These are phyloP conservation scores for Phaeotremella fagi DNA, from an alignment of 768 basidiomycete species.

Conservation along the genomic window DNA sequence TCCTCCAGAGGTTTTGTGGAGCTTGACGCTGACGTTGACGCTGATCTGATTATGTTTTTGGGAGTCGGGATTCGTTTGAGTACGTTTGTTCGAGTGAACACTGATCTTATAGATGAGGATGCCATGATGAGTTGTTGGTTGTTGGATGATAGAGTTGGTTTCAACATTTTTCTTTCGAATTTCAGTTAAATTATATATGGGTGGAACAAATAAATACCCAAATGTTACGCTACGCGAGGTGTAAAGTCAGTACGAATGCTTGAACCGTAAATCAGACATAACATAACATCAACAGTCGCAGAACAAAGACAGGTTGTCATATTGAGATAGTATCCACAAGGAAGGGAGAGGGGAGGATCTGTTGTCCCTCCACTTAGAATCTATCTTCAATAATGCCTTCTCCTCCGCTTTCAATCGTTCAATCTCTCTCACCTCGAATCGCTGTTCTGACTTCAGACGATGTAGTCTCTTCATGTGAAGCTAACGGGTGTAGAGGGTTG, in stretches of 20 bases:
- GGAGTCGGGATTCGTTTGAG: no score
- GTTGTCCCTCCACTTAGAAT: no score
- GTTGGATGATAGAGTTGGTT: not conserved
- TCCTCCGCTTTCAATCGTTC: slow-evolving; percentile 41
- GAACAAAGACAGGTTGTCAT: no score
- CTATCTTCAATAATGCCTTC: slow-evolving; percentile 46
- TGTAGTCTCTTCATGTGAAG: slow-evolving; percentile 39
- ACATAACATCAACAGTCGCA: no score
- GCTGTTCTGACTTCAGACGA: slow-evolving; percentile 44
- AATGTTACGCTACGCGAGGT: no score
- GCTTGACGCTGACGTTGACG: no score
- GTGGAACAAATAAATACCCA: not conserved
- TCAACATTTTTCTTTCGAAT: not conserved
- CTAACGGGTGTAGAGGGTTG: slow-evolving; percentile 44
- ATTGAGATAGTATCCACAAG: no score
- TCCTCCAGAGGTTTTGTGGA: no score
- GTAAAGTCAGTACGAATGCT: no score
- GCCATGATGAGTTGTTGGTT: slow-evolving; percentile 1
- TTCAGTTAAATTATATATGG: not conserved
- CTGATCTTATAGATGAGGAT: not conserved
- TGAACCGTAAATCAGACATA: no score
- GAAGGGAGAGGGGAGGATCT: no score
- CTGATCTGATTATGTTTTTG: no score
- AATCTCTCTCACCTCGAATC: slow-evolving; percentile 44
- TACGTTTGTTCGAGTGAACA: slow-evolving; percentile 4